Evolutionary conservation across 176 grass and related monocot genomes (phyloP).

Genomic region (Cenchrus fungigraminus): DNA sequence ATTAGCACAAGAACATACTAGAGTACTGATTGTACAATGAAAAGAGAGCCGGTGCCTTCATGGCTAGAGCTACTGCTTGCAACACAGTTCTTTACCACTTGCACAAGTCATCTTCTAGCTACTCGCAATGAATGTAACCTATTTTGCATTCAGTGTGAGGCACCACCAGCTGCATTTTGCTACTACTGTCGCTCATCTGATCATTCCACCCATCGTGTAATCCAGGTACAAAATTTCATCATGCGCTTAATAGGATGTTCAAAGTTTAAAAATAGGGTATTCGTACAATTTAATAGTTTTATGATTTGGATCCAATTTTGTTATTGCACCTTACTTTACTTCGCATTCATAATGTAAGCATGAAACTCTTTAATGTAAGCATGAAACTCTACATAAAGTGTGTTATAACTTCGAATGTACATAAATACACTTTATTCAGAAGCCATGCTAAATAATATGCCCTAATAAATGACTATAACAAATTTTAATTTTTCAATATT

Average conservation of each 20-base stretch:
- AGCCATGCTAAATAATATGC: background rate
- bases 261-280: no score
- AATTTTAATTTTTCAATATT: background rate
- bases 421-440: background rate
- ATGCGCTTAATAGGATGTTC: background rate
- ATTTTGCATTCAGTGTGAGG: conserved; percentile 59
- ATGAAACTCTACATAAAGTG: background rate
- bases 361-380: background rate
- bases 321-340: background rate
- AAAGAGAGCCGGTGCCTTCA: conserved; percentile 29
- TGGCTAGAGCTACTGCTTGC: conserved; percentile 37
- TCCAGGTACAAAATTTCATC: conserved; percentile 52
- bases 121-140: conserved; percentile 66
- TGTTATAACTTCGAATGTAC: background rate
- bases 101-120: conserved; percentile 39
- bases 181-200: conserved; percentile 49
- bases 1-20: background rate
- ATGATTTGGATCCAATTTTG: no score
- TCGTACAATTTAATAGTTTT: no score
- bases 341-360: background rate
- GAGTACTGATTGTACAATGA: conserved; percentile 2
- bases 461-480: background rate
- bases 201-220: conserved; percentile 64
- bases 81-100: conserved; percentile 52
- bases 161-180: conserved; percentile 43